phyloP scores from a whole-genome alignment of 495 filamentous ascomycete species.

The Tuber aestivum region DNA sequence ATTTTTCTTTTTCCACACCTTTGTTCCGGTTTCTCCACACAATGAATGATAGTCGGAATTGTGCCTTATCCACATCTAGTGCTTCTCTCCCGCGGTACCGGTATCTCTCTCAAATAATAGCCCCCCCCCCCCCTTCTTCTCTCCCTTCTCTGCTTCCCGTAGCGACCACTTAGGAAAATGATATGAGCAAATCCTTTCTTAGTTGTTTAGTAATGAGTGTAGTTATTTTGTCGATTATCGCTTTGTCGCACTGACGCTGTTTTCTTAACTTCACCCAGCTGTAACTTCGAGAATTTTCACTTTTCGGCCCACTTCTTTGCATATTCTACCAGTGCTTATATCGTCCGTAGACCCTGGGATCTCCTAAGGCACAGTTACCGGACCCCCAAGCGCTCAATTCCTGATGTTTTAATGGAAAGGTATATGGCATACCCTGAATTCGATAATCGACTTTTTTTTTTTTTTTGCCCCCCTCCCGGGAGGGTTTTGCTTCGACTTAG shows the following conservation, averaged over 20 bases:
- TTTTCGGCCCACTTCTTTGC: neutral
- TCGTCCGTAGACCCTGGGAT: neutral
- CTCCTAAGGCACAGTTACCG: neutral
- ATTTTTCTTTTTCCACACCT: neutral
- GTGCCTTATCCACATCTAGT: neutral
- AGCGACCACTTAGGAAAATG: neutral
- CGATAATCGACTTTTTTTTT: neutral
- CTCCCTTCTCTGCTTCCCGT: neutral
- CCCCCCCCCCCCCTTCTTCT: neutral
- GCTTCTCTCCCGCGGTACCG: neutral
- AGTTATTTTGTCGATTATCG: neutral
- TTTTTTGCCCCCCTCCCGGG: neutral
- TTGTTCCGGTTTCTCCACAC: slow-evolving; percentile 1
- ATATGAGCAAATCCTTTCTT: neutral
- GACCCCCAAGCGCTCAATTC: neutral
- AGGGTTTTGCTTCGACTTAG: neutral
- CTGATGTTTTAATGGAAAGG: neutral
- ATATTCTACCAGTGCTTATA: neutral
- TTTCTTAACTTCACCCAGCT: neutral
- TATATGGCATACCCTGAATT: neutral
- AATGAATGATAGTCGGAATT: neutral
- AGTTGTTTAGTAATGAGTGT: neutral
- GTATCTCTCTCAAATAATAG: neutral
- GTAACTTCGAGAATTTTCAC: neutral
- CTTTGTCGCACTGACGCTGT: neutral